phyloP scores from a whole-genome alignment of 2,329 filamentous ascomycete genomes.

The Aspergillus novoparasiticus region DNA sequence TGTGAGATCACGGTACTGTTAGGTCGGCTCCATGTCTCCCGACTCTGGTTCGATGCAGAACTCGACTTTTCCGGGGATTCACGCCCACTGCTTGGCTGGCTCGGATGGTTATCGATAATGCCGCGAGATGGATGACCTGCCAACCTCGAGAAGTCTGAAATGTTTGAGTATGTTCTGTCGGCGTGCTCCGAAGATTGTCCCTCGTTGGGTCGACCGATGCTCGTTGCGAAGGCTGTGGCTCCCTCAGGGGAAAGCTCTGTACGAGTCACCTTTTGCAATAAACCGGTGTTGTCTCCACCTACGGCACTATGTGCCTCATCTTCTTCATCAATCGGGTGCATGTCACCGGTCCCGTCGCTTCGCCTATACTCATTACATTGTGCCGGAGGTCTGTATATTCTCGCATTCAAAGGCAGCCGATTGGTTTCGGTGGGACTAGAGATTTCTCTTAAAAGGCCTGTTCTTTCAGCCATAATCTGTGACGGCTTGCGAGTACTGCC shows the following conservation, averaged over 20 bases:
- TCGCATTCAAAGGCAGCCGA: conserved; percentile 42
- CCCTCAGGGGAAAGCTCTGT: conserved; percentile 15
- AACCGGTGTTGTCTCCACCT: conserved; percentile 5
- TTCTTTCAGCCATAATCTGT: conserved; percentile 42
- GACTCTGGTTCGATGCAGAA: conserved; percentile 22
- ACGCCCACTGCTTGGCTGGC: conserved; percentile 26
- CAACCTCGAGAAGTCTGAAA: conserved; percentile 54
- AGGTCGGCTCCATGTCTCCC: conserved; percentile 26
- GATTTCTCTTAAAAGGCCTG: conserved; percentile 44
- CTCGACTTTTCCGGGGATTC: conserved; percentile 29
- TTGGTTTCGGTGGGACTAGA: conserved; percentile 43
- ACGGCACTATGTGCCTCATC: conserved; percentile 47
- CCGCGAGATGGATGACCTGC: conserved; percentile 24
- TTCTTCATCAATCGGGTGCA: conserved; percentile 67
- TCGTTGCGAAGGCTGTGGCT: conserved; percentile 3
- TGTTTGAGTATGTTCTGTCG: conserved; percentile 58
- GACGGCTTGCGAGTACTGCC: conserved; percentile 38
- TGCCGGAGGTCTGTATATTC: conserved; percentile 42
- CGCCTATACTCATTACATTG: conserved; percentile 53
- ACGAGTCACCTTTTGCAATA: not conserved
- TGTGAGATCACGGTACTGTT: conserved; percentile 29
- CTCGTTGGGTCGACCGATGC: conserved; percentile 14
- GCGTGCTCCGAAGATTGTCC: conserved; percentile 52
- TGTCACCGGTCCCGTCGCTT: conserved; percentile 55
- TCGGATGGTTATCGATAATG: conserved; percentile 25